Conservation (phyloP, 768 basidiomycete species). For the Hygrophoropsis aurantiaca region DNA sequence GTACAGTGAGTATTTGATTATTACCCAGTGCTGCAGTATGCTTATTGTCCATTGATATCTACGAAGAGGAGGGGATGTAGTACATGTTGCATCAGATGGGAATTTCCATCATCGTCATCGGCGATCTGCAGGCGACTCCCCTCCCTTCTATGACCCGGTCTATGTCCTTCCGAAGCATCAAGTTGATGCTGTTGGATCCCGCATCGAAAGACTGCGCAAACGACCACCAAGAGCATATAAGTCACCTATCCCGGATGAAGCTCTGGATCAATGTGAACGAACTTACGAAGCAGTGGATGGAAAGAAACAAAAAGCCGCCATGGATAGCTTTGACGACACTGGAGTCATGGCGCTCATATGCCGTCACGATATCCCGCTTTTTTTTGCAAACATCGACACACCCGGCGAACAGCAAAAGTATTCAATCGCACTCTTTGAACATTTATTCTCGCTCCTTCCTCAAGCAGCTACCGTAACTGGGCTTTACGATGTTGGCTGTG, state of each 20-base stretch:
- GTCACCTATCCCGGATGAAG: conserved; percentile 28
- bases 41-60: too few relatives aligned
- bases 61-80: conserved; percentile 38
- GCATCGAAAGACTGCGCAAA: conserved; percentile 24
- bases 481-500: conserved; percentile 37
- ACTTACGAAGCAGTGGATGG: conserved; percentile 34
- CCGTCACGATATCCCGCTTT: conserved; percentile 35
- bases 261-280: conserved; percentile 33
- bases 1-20: too few relatives aligned
- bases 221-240: neutral
- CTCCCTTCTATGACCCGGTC: conserved; percentile 28
- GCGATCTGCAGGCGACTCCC: conserved; percentile 27
- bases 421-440: conserved; percentile 31
- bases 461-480: conserved; percentile 19
- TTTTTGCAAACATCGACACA: conserved; percentile 39
- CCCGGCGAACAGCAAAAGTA: conserved; percentile 40
- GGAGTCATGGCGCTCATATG: conserved; percentile 41
- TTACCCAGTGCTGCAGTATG: too few relatives aligned
- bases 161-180: conserved; percentile 34
- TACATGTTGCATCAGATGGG: conserved; percentile 35
- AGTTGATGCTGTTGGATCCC: conserved; percentile 30
- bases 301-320: conserved; percentile 24
- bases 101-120: too few relatives aligned
- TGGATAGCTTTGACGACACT: too few relatives aligned
- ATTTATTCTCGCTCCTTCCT: conserved; percentile 30